Evolutionary conservation across 2,329 filamentous ascomycete genomes (phyloP), one percentile per base, ranked within the genome.

Genomic region (Raffaelea deltoideospora): DNA sequence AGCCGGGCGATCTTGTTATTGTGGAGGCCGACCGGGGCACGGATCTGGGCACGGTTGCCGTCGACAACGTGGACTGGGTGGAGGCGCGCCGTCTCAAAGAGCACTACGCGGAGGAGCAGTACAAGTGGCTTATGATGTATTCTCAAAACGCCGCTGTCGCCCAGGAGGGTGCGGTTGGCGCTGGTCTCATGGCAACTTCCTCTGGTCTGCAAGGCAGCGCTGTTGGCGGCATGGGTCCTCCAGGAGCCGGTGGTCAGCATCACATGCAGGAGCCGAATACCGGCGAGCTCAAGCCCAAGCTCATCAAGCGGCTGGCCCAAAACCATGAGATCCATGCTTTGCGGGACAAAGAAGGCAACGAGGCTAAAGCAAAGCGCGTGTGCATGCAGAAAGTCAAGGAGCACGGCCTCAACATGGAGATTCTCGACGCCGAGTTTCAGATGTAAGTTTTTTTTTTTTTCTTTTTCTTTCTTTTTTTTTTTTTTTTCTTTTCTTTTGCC

Each of bases 91-190:
- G 90, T 33, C 63, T 86, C 46, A 94, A 95, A 55, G 84, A 92
- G 48, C 79, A 90, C 48, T 92, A 88, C 46, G 82, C 82, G 3
- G 85, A 95, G 53, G 86, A 96, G 53, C 90, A 98, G 55, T 95
- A 94, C 61, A 87, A 86, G 51, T 96, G 88, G 84, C 69, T 98
- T 37, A 94, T 96, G 81, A 90, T 96, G 82, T 98, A 95, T 56
- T 94, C 86, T 1, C 79, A 86, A 54, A 82, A 76, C 52, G 83
- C 73, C 8, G 70, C 69, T 26, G 69, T 66, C 18, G 69, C 66
- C 18, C 67, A 76, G 38, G 75, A 78, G 43, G 68, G 72, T 19
- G 61, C 68, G 10, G 61, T 69, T 7, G 67, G 70, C 26, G 67
- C 69, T 35, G 75, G 78, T 21, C 63, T 77, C 36, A 68, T 79